These are phyloP conservation scores for Urochloa ruziziensis DNA, from an alignment of 176 grass and related monocot genomes.

Conservation along the genomic window DNA sequence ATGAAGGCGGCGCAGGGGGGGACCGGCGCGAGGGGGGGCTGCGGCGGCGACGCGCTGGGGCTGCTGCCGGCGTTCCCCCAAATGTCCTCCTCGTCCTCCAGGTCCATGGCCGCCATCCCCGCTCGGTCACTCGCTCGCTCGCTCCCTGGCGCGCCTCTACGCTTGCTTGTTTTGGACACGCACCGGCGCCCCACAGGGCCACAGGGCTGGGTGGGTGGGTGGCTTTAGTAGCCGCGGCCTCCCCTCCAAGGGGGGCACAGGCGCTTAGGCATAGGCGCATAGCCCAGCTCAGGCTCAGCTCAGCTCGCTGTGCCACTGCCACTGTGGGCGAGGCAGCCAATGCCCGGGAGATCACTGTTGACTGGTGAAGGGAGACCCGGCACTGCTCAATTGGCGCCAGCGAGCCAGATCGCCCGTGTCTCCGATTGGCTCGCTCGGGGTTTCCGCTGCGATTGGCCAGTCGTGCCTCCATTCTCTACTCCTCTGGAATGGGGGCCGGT, in stretches of 20 bases:
- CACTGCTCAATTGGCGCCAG: neutral
- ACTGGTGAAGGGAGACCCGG: neutral
- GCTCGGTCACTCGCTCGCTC: neutral
- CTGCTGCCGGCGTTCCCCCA: conserved; percentile 41
- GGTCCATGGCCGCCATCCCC: conserved; percentile 8
- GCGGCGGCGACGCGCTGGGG: conserved; percentile 35
- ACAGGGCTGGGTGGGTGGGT: neutral
- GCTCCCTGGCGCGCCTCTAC: neutral
- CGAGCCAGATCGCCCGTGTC: neutral
- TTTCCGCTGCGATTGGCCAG: neutral
- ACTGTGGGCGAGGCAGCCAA: neutral
- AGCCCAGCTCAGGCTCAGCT: neutral
- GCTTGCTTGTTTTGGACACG: conserved; percentile 33
- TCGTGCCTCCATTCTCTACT: neutral
- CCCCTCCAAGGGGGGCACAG: neutral
- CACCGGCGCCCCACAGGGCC: conserved; percentile 11
- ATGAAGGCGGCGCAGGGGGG: neutral
- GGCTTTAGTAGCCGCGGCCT: conserved; percentile 3
- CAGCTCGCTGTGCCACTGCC: neutral
- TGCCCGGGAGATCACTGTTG: neutral
- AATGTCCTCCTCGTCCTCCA: conserved; percentile 46
- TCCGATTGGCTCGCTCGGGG: neutral
- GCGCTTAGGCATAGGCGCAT: too few species aligned
- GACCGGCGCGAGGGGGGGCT: too few species aligned
- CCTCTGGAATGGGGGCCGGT: neutral